phyloP scores from a whole-genome alignment of 1,139 yeast species.

The Geotrichum macrosporum region DNA sequence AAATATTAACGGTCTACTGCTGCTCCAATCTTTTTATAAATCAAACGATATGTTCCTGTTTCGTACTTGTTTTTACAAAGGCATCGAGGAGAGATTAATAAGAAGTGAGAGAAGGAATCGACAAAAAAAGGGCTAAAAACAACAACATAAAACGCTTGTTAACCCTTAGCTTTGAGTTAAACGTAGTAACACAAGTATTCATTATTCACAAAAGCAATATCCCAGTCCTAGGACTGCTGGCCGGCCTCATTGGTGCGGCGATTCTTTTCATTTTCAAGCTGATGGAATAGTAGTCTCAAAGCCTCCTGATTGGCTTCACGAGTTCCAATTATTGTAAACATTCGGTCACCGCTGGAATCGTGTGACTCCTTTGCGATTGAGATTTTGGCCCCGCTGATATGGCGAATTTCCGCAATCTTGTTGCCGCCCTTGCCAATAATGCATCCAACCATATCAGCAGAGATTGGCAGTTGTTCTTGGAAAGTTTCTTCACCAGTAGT shows the following conservation, averaged over 20 bases:
- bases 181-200: too few species aligned
- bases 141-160: too few species aligned
- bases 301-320: slow-evolving; percentile 66
- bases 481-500: slow-evolving; percentile 32
- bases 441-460: slow-evolving; percentile 86
- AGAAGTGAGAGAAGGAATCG: slow-evolving; percentile 4
- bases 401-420: slow-evolving; percentile 81
- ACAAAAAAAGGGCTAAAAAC: not conserved
- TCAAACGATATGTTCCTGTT: too few species aligned
- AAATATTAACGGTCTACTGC: too few species aligned
- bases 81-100: slow-evolving; percentile 10
- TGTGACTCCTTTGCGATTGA: slow-evolving; percentile 71
- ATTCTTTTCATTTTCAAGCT: slow-evolving; percentile 71
- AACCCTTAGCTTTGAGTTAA: too few species aligned
- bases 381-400: slow-evolving; percentile 74
- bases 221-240: slow-evolving; percentile 10
- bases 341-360: slow-evolving; percentile 56
- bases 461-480: slow-evolving; percentile 51
- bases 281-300: slow-evolving; percentile 60
- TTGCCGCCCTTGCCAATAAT: slow-evolving; percentile 84
- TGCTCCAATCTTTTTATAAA: too few species aligned
- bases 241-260: slow-evolving; percentile 45
- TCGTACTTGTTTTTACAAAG: not conserved
- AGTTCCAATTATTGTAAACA: slow-evolving; percentile 69
- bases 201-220: slow-evolving; percentile 4